Conservation (phyloP, 1,284 basidiomycete genomes). For the Cryptococcus maquisensis region DNA sequence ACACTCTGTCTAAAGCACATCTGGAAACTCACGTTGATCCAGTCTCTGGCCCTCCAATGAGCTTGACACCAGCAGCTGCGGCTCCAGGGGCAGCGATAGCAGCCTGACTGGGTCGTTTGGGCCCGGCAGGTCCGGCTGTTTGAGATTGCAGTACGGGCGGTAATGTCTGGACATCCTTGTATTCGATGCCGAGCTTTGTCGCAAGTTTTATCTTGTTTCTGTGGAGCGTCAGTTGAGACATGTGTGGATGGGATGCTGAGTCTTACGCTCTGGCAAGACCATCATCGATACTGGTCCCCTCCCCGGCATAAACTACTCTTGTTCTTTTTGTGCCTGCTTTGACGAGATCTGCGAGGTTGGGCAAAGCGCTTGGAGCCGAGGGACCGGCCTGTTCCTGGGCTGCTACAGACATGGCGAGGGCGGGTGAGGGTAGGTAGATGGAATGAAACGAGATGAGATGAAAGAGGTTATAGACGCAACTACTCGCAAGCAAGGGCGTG, state of each 20-base stretch:
- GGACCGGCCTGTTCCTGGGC: conserved; percentile 13
- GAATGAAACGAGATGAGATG: no score
- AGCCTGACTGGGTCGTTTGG: conserved; percentile 57
- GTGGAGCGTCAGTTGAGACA: background rate
- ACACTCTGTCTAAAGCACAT: background rate
- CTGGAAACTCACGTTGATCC: conserved; percentile 14
- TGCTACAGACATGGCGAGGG: background rate
- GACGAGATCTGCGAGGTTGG: conserved; percentile 47
- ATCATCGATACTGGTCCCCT: conserved; percentile 37
- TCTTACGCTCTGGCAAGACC: conserved; percentile 46
- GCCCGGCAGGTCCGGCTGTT: conserved; percentile 69
- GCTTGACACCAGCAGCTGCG: conserved; percentile 44
- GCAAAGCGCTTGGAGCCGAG: conserved; percentile 21
- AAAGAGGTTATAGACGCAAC: no score
- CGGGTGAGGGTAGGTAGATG: background rate
- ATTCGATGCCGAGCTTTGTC: conserved; percentile 77
- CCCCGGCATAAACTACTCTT: conserved; percentile 46
- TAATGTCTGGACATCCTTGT: conserved; percentile 76
- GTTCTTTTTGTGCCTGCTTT: conserved; percentile 49
- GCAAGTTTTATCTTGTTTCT: conserved; percentile 52
- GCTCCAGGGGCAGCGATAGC: conserved; percentile 61
- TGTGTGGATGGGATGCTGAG: background rate
- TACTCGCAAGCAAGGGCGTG: no score
- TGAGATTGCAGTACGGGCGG: conserved; percentile 76
- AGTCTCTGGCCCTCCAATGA: conserved; percentile 30